Evolutionary conservation across 2,329 filamentous ascomycete genomes (phyloP).

Genomic region (Mycosphaerella sp.): DNA sequence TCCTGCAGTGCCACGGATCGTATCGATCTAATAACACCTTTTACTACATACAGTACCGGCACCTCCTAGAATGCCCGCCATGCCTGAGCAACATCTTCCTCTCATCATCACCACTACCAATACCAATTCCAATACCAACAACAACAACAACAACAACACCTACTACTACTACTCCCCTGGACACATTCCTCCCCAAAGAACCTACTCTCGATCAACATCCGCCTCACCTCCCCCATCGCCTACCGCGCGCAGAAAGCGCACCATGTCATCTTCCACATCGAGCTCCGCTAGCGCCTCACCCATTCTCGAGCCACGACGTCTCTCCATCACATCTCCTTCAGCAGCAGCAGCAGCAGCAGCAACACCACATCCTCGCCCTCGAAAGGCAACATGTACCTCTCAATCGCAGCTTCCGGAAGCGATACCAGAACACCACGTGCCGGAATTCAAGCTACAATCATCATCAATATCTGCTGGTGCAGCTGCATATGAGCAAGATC

Average conservation of each 20-base stretch:
- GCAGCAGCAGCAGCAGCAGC: conserved; percentile 28
- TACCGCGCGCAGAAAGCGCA: conserved; percentile 13
- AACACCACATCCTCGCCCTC: conserved; percentile 8
- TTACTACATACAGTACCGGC: neutral
- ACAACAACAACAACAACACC: neutral
- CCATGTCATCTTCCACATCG: conserved; percentile 23
- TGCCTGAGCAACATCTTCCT: neutral
- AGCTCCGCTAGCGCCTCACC: conserved; percentile 23
- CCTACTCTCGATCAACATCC: neutral
- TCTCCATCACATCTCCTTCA: conserved; percentile 29
- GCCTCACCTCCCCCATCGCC: conserved; percentile 4
- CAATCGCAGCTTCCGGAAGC: conserved; percentile 18
- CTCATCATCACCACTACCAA: neutral
- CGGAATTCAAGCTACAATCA: conserved; percentile 2
- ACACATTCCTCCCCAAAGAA: neutral
- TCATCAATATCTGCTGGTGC: neutral
- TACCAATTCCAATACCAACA: neutral
- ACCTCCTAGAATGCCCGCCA: neutral
- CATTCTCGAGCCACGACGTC: conserved; percentile 10
- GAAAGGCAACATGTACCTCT: neutral
- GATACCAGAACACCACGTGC: conserved; percentile 22
- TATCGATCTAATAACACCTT: neutral
- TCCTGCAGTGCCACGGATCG: conserved; percentile 2
- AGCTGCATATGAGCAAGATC: conserved; percentile 27
- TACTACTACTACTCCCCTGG: neutral